Conservation (phyloP, 441 rosid species). For the Pelargonium myrrhifolium region DNA sequence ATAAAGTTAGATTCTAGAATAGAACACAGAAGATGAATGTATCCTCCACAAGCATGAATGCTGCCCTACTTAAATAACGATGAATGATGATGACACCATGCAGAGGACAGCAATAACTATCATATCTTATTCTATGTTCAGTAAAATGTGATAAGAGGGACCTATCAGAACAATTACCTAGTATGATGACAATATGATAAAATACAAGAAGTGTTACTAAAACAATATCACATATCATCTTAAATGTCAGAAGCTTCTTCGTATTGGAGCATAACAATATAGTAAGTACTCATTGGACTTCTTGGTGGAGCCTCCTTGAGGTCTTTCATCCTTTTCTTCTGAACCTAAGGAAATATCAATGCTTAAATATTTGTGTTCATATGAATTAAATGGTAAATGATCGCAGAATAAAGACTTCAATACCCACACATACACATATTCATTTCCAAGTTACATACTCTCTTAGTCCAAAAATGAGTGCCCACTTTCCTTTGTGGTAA, state of each 20-base stretch:
- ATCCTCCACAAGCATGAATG: neutral
- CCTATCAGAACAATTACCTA: neutral
- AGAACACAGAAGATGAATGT: neutral
- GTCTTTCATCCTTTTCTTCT: constrained; percentile 25
- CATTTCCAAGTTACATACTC: neutral
- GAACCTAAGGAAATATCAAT: constrained; percentile 25
- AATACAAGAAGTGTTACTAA: neutral
- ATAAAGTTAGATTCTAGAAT: neutral
- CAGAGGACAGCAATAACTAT: neutral
- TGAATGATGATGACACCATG: neutral
- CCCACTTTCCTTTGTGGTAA: too few species aligned
- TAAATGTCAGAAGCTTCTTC: neutral
- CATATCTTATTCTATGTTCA: neutral
- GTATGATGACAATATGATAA: neutral
- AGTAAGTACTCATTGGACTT: constrained; percentile 49
- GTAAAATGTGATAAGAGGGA: neutral
- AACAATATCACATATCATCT: neutral
- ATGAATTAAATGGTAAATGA: neutral
- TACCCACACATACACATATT: neutral
- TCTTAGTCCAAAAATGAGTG: too few species aligned
- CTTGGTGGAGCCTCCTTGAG: constrained; percentile 17
- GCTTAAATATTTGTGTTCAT: constrained; percentile 5
- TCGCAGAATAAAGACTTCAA: neutral
- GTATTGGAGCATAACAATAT: neutral
- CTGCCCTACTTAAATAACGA: neutral